Base-by-base conservation (phyloP, 176 grass and related monocot species). In the Zea luxurians region DNA sequence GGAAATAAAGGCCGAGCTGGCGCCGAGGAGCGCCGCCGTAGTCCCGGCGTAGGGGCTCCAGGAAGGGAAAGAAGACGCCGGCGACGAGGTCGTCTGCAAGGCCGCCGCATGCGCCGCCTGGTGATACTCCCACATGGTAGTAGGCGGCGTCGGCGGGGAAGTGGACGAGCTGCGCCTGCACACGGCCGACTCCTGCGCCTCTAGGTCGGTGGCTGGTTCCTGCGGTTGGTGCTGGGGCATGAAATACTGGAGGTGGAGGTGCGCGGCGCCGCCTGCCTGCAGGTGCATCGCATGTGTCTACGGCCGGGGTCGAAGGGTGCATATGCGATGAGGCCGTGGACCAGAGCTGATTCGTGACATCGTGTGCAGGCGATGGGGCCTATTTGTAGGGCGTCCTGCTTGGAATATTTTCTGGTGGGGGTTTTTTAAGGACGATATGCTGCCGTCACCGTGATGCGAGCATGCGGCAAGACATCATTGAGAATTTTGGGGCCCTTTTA, bases 211-310 rank as follows among this genome's bases (percentile, higher is more conserved):
- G 60, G 71, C 34, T 40, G 77, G 3, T 62, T 54, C 40, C 72
- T 76, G 36, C 3, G 37, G 76, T 4, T n/a, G 76, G 27, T 50
- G 75, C 77, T 70, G 86, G 65, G 86, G 82, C 86, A 88, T 88
- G 76, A 84, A 88, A 88, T 84, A 80, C 86, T 84, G 86, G 81
- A 3, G 48, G 59, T 11, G 59, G 59, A 88, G 81, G 27, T 84
- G 81, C 63, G 76, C 55, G 27, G 77, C 63, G 75, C 53, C 70
- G 70, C 44, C 86, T 47, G 77, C 58, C 44, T 76, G 65, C 71
- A 88, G 81, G 46, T 75, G 86, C 86, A 84, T 84, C 82, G 70
- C 86, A 84, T 84, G 86, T 74, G 86, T 80, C 70, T 54, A 67
- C 58, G 75, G 27, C 27, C 27, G 27, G 27, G 70, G 40, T 63